Conservation (phyloP, 805 yeast species). For the Wickerhamiella domercqiae region DNA sequence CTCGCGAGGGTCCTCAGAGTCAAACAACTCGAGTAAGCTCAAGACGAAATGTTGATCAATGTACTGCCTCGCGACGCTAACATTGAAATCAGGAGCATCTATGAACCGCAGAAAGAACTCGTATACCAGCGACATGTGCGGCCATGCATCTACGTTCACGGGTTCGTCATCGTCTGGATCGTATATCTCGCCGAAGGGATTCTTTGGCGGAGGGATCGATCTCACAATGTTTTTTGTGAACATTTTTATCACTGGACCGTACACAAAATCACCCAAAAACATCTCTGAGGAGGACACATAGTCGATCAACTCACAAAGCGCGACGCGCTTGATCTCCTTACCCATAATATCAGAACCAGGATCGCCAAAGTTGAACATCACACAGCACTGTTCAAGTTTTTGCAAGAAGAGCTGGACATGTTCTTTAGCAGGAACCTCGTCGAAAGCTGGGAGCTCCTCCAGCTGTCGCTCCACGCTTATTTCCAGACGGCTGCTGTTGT, state of each 20-base stretch:
- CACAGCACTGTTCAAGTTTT: conserved; percentile 87
- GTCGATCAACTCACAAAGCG: conserved; percentile 78
- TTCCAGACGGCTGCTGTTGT: conserved; percentile 82
- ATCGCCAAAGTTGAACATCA: conserved; percentile 85
- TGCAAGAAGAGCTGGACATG: conserved; percentile 65
- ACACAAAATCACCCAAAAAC: conserved; percentile 80
- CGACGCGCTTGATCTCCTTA: conserved; percentile 76
- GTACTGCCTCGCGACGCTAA: conserved; percentile 80
- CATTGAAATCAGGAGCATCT: conserved; percentile 89
- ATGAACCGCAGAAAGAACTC: conserved; percentile 86
- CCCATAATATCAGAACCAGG: conserved; percentile 86
- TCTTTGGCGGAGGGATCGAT: conserved; percentile 96
- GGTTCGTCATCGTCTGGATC: conserved; percentile 99
- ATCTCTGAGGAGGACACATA: conserved; percentile 63
- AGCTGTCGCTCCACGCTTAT: conserved; percentile 51
- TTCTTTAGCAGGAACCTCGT: conserved; percentile 74
- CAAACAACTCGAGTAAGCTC: conserved; percentile 73
- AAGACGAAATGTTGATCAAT: conserved; percentile 84
- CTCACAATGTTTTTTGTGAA: conserved; percentile 78
- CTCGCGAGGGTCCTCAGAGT: conserved; percentile 92
- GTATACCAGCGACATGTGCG: conserved; percentile 94
- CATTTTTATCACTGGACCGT: conserved; percentile 76
- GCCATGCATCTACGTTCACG: conserved; percentile 92
- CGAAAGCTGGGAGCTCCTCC: conserved; percentile 69
- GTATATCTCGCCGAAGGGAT: conserved; percentile 88